Base-by-base conservation (phyloP, 2,329 filamentous ascomycete genomes). In the Fusarium beomiforme region DNA sequence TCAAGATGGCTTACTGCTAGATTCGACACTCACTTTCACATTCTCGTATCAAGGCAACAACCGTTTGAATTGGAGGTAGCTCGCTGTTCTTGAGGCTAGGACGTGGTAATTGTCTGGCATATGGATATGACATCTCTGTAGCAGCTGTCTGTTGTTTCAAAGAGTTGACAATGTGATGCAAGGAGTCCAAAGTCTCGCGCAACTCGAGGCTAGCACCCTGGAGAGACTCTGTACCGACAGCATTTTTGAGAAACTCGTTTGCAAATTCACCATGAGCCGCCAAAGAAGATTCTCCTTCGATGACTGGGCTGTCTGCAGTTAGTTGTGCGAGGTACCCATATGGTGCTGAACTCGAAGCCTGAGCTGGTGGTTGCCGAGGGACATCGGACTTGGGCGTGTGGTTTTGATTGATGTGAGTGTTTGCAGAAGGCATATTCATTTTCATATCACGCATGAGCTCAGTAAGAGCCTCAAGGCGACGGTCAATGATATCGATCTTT, bases 221-320 rank as follows among this genome's bases (percentile, higher is more conserved):
- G 1, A 78, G 55, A 13, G 77, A 71, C n/a, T 67, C 75, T 26
- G 76, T 74, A 14, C 72, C 75, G 19, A 81, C 80, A 7, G 79
- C 79, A 58, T 83, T 79, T 24, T 81, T 78, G 5, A 84, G 73
- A 44, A 86, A 83, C 51, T 85, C 81, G 24, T 81, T 84, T 36
- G 84, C 84, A 67, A 86, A 85, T 16, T 79, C 80, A 3, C 83
- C 83, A 59, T 85, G 84, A 4, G 84, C 84, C 10, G 83, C 79
- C 26, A 85, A 68, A 3, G 83, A 85, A 5, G 83, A 84, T 64
- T 83, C 82, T 11, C 83, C 84, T 47, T 85, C 83, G 12, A 85
- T 75, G 6, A 81, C 76, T 8, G 77, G 75, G n/a, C 75, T 78
- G 8, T 77, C 76, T 23, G 74, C 61, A 46, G 70, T 63, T 9